Base-by-base conservation (phyloP, 2,329 filamentous ascomycete species). In the Metarhizium humberi region DNA sequence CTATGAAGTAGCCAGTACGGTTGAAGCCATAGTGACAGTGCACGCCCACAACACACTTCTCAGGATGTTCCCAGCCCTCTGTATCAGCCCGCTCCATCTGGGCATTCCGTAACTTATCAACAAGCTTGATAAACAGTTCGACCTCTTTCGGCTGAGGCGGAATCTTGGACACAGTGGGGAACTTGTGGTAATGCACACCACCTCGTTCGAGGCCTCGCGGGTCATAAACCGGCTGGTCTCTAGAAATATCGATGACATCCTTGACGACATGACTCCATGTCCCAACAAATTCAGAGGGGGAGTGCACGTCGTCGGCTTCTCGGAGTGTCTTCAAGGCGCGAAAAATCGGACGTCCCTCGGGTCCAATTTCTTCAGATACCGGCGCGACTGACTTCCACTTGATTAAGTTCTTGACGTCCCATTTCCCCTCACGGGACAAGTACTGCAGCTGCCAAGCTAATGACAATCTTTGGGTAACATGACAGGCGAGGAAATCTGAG, bases 21-120 rank as follows among this genome's bases (percentile, higher is more conserved):
- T 97, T 96, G 73, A 95, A 96, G 0, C 92, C 92, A 63, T 96
- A 96, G 66, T 97, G 92, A 64, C 92, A 97, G 68, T 97, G 92
- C 0, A 96, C 90, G 2, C 87, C 92, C 52, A 96, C 81, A 50
- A 86, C 73, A n/a, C 64, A 66, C 46, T 65, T 57, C 7, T 63
- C 63, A 0, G 74, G 71, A 1, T 73, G 63, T 6, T 71, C 67
- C 61, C 69, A 74, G 2, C 75, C 72, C 20, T 72, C 74, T 55
- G 69, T 72, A 3, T 40, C 52, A 7, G 66, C 64, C 40, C 67
- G 66, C 55, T 68, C 63, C 2, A 56, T 48, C 57, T 86, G 82
- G 48, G 80, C 76, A 32, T 73, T 73, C 46, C 84, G 77, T 29
- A 90, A 71, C 34, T 75, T 74, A 60, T 85, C 82, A n/a, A 85